Percentiles rank a stretch among this genome's conserved stretches.
Conservation (phyloP, 495 filamentous ascomycete genomes). For the Talaromyces nanjingensis region DNA sequence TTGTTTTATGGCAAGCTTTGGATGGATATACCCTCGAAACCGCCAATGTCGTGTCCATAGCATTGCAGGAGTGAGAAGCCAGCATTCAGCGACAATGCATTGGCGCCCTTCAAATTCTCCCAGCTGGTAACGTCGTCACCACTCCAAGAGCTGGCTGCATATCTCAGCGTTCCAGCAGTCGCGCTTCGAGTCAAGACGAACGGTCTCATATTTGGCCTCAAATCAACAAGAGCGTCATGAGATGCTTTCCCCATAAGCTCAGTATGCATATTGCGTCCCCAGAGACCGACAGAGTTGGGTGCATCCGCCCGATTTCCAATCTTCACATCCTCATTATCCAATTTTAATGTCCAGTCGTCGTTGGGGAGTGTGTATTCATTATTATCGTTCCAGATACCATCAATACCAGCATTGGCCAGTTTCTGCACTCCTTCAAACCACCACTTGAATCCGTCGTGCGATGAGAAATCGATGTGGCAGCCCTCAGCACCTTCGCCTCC, state of each 20-base stretch:
- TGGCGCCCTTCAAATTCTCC: slow-evolving; percentile 61
- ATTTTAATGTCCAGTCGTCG: slow-evolving; percentile 54
- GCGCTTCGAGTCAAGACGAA: slow-evolving; percentile 63
- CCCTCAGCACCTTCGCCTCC: slow-evolving; percentile 61
- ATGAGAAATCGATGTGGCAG: slow-evolving; percentile 65
- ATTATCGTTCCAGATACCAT: slow-evolving; percentile 73
- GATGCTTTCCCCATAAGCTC: slow-evolving; percentile 62
- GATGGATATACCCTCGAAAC: slow-evolving; percentile 60
- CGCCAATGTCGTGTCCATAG: slow-evolving; percentile 65
- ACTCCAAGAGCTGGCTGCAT: slow-evolving; percentile 61
- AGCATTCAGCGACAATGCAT: slow-evolving; percentile 57
- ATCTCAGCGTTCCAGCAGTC: slow-evolving; percentile 60
- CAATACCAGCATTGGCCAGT: slow-evolving; percentile 54
- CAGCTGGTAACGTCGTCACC: slow-evolving; percentile 60
- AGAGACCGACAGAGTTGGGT: slow-evolving; percentile 43
- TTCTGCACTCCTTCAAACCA: slow-evolving; percentile 59
- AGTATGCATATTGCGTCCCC: slow-evolving; percentile 57
- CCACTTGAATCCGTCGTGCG: slow-evolving; percentile 54
- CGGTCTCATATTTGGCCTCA: slow-evolving; percentile 48
- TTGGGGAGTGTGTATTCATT: slow-evolving; percentile 63
- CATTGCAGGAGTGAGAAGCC: slow-evolving; percentile 60
- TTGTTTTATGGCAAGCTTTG: too few species aligned
- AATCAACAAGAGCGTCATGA: slow-evolving; percentile 52
- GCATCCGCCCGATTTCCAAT: slow-evolving; percentile 21
- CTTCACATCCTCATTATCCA: slow-evolving; percentile 34